Percentiles rank a stretch among this genome's conserved stretches.
Conservation (phyloP, 805 yeast species). For the Ogataea methylovora region DNA sequence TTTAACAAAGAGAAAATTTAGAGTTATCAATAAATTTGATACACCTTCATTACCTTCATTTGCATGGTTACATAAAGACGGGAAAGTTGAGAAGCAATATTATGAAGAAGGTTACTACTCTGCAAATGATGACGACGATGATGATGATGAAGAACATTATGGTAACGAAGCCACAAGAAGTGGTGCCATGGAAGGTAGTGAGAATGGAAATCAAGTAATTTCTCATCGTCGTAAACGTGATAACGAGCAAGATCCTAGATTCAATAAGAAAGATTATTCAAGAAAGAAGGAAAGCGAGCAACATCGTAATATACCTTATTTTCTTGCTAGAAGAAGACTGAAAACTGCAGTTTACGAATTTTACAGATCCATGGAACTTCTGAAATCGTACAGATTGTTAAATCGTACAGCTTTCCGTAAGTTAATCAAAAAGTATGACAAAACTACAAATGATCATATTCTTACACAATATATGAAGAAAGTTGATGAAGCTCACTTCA, state of each 20-base stretch:
- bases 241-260: conserved; percentile 17
- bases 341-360: conserved; percentile 64
- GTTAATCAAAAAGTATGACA: conserved; percentile 85
- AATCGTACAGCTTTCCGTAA: conserved; percentile 88
- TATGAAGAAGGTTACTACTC: conserved; percentile 25
- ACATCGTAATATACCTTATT: conserved; percentile 39
- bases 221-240: background rate
- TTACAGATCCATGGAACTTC: conserved; percentile 63
- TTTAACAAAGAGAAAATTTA: conserved; percentile 17
- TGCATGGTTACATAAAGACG: conserved; percentile 23
- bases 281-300: conserved; percentile 14
- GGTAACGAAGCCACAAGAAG: background rate
- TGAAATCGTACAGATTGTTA: conserved; percentile 62
- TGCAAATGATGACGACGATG: conserved; percentile 9
- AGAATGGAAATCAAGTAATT: background rate
- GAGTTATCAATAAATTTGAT: conserved; percentile 28
- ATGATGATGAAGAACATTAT: conserved; percentile 3
- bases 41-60: conserved; percentile 35
- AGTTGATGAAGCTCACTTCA: conserved; percentile 51
- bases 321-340: conserved; percentile 58
- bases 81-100: conserved; percentile 25
- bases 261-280: conserved; percentile 43
- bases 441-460: conserved; percentile 42
- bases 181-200: background rate
- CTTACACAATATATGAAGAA: conserved; percentile 46